These are phyloP conservation scores for Chlorella sorokiniana DNA, from an alignment of 139 green algal species.

Conservation along the genomic window DNA sequence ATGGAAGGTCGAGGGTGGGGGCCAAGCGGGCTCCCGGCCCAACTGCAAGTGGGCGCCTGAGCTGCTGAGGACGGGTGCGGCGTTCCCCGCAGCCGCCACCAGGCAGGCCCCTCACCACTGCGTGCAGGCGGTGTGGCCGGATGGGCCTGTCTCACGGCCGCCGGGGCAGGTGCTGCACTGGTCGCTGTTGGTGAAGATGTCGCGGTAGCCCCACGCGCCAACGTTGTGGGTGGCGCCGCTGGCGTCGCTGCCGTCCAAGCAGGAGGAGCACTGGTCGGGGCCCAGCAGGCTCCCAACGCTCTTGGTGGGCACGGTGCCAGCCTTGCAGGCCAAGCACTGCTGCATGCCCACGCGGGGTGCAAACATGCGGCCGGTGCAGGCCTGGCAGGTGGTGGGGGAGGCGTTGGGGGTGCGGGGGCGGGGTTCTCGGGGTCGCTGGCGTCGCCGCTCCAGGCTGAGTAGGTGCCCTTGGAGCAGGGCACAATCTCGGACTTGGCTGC, in stretches of 20 bases:
- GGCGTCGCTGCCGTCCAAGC: neutral
- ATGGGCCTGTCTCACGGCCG: neutral
- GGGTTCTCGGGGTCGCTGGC: no score
- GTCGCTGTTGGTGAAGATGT: neutral
- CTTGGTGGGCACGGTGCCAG: neutral
- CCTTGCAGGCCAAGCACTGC: neutral
- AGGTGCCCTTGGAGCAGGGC: neutral
- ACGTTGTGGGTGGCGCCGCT: neutral
- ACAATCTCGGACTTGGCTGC: neutral
- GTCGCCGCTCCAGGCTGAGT: neutral
- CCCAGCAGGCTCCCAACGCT: neutral
- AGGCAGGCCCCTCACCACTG: neutral
- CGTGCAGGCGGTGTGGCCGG: neutral
- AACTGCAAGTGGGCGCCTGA: no score
- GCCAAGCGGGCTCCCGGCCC: neutral
- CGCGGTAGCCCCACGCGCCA: neutral
- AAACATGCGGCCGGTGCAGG: neutral
- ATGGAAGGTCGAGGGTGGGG: no score
- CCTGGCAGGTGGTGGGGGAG: neutral
- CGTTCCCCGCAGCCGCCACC: neutral
- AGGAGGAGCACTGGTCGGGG: neutral
- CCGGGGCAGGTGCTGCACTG: neutral
- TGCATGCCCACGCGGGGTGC: constrained; percentile 18
- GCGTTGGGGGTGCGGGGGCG: neutral
- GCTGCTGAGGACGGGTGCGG: neutral